These are phyloP conservation scores for Daldinia concentrica DNA, from an alignment of 495 filamentous ascomycete species.

Conservation along the genomic window DNA sequence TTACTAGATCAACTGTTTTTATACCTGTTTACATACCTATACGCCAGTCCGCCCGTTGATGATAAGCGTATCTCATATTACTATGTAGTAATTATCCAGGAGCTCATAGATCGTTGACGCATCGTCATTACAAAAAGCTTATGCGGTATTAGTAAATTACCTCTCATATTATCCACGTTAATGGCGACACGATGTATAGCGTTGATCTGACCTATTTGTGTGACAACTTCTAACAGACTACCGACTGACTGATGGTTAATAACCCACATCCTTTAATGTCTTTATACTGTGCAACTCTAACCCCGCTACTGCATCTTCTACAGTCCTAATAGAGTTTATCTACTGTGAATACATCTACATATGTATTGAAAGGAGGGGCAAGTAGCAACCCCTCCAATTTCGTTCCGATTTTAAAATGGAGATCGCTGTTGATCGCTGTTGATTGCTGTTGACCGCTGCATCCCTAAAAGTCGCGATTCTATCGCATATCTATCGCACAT, in stretches of 20 bases:
- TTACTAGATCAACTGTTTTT: too few relatives aligned
- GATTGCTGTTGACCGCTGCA: slow-evolving; percentile 41
- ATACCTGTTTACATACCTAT: too few relatives aligned
- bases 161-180: neutral
- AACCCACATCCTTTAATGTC: neutral
- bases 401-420: slow-evolving; percentile 42
- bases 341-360: slow-evolving; percentile 10
- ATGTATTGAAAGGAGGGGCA: slow-evolving; percentile 29
- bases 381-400: slow-evolving; percentile 40
- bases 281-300: slow-evolving; percentile 15
- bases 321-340: neutral
- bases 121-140: neutral
- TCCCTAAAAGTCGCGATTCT: slow-evolving; percentile 28
- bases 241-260: slow-evolving; percentile 13
- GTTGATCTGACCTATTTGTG: slow-evolving; percentile 26
- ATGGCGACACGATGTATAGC: neutral
- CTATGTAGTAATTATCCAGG: neutral
- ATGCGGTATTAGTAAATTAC: neutral
- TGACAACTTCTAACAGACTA: slow-evolving; percentile 29
- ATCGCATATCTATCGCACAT: slow-evolving; percentile 14
- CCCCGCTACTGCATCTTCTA: neutral
- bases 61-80: too few relatives aligned
- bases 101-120: neutral
- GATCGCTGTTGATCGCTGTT: slow-evolving; percentile 40
- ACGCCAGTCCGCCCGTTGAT: too few relatives aligned